A percentile compares a stretch with the other conserved stretches of the same genome.
These are phyloP conservation scores for Coemansia sp. DNA, from an alignment of 192 early-diverging fungal genomes.

Conservation along the genomic window DNA sequence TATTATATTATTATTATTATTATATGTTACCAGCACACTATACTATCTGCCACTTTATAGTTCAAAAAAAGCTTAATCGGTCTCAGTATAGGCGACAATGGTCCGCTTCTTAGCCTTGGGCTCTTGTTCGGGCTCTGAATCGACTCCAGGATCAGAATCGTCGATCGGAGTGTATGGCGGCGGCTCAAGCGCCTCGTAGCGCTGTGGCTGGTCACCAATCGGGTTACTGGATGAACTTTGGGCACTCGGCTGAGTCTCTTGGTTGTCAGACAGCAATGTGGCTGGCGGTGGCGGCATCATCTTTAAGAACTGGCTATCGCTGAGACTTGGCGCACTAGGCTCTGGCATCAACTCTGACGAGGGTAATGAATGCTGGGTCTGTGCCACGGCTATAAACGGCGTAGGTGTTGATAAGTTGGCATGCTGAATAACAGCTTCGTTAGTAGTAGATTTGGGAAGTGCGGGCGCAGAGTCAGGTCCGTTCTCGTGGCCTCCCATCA, in stretches of 20 bases:
- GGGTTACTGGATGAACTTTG: neutral
- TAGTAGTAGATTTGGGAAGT: neutral
- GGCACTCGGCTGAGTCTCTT: neutral
- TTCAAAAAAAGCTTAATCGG: neutral
- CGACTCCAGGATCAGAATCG: neutral
- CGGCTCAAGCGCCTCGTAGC: slow-evolving; percentile 11
- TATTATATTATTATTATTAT: neutral
- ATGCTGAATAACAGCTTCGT: neutral
- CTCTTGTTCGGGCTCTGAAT: neutral
- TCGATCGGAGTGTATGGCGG: slow-evolving; percentile 38
- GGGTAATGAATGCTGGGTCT: neutral
- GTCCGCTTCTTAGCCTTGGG: neutral
- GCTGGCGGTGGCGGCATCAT: neutral
- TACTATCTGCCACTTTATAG: neutral
- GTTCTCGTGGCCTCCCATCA: slow-evolving; percentile 7
- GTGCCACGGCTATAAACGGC: slow-evolving; percentile 24
- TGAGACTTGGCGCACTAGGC: slow-evolving; percentile 25
- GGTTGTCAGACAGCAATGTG: neutral
- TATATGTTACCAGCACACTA: neutral
- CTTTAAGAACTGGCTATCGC: slow-evolving; percentile 24
- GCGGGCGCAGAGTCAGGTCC: neutral
- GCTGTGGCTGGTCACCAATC: neutral
- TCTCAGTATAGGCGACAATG: neutral
- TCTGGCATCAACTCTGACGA: slow-evolving; percentile 8
- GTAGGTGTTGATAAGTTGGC: neutral